Evolutionary conservation across 164 flowering plant genomes (phyloP).

Genomic region (Vitis cinerea): DNA sequence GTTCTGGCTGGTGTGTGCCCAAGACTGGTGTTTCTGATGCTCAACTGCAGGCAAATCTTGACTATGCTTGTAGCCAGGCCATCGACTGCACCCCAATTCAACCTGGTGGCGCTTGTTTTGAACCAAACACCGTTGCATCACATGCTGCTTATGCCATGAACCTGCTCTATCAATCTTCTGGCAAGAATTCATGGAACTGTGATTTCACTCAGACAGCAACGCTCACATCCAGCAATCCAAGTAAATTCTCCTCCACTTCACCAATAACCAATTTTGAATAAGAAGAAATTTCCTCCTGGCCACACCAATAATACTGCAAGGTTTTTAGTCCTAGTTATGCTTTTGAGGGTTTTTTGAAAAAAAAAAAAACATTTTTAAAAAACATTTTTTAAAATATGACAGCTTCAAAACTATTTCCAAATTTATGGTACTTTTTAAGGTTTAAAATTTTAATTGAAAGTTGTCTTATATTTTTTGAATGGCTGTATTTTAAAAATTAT

Average conservation of each 20-base stretch:
- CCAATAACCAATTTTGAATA: not conserved
- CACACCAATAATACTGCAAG: no score
- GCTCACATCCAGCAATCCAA: conserved; percentile 66
- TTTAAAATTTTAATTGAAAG: no score
- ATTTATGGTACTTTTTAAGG: no score
- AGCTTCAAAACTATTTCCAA: no score
- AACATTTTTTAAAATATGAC: no score
- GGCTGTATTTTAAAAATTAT: no score
- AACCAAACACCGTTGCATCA: conserved; percentile 61
- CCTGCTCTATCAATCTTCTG: conserved; percentile 61
- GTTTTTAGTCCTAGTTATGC: no score
- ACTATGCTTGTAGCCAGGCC: conserved; percentile 73
- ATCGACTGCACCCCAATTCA: conserved; percentile 70
- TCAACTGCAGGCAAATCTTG: conserved; percentile 64
- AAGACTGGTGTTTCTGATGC: conserved; percentile 58
- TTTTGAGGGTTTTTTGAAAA: no score
- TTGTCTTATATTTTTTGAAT: no score
- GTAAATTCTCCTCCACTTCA: conserved; percentile 34
- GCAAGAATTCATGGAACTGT: conserved; percentile 68
- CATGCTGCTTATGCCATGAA: conserved; percentile 95
- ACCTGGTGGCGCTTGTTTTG: conserved; percentile 75
- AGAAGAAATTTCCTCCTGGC: not conserved
- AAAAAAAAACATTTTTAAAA: no score
- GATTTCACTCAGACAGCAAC: conserved; percentile 72
- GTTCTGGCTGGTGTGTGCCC: conserved; percentile 69